Base-by-base conservation (phyloP, 257 asterid genomes). In the Ilex aquifolium region DNA sequence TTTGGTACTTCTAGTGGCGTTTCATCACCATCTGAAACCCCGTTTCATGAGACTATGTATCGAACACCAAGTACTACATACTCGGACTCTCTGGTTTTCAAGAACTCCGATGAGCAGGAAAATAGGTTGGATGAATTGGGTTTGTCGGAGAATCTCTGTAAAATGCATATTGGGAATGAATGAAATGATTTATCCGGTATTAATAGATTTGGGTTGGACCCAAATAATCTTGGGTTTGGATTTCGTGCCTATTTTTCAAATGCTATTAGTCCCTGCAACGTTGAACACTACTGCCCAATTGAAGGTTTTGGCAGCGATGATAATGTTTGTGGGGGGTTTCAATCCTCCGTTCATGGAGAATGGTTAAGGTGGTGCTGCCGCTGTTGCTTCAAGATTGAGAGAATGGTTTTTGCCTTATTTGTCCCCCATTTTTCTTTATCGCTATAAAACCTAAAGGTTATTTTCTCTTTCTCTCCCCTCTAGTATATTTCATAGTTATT, bases 131-230 rank as follows among this genome's bases (percentile, higher is more conserved):
- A 65, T 57, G 71, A 74, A 39, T 57, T 54, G 61, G 76, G 64
- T 44, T 69, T 79, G 32, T 67, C 70, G 46, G 63, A 70, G 46
- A 55, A 65, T 51, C 60, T 79, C 51, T 44, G 60, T 40, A 49
- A 67, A 16, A 50, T 79, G 72, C 63, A 57, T 40, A 65, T 79
- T 49, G 74, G 72, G 49, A 65, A 56, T 59, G 68, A 61, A 29
- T 63, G 13, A 17, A 31, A 56, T 61, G 65, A 66, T 44, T 62
- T 42, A 32, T 60, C 70, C 46, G 61, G 9, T 30, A 30, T 44
- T 9, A 32, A 61, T 70, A 50, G 42, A 58, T 63, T 49, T 59
- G 62, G 55, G 51, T 56, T 17, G 12, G 64, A 75, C 31, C 62
- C 56, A 62, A 60, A 39, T 57, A 68, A 63, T 16, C 44, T 39